Percentiles rank a stretch among this genome's conserved stretches.
Conservation (phyloP, 1,284 basidiomycete species). For the Moesziomyces aphidis region DNA sequence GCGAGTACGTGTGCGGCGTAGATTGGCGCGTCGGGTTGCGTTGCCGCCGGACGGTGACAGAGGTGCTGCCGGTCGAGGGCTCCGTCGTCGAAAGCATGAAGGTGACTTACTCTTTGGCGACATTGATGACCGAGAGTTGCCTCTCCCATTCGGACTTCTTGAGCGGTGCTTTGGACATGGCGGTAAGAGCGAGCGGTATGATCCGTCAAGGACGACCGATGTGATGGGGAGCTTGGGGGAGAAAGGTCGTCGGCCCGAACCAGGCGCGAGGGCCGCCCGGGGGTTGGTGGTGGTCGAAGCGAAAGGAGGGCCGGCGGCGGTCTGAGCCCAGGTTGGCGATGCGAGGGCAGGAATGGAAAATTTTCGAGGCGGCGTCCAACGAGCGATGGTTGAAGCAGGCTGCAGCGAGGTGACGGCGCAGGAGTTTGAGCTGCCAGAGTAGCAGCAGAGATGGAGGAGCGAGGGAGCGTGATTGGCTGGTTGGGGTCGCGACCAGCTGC, state of each 20-base stretch:
- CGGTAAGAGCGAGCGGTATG: background rate
- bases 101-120: slow-evolving; percentile 72
- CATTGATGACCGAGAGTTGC: slow-evolving; percentile 69
- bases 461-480: slow-evolving; percentile 20
- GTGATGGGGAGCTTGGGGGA: background rate
- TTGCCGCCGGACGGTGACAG: no score
- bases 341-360: background rate
- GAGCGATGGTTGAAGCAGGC: background rate
- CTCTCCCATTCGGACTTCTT: slow-evolving; percentile 70
- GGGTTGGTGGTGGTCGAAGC: background rate
- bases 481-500: background rate
- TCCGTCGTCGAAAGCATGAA: slow-evolving; percentile 10
- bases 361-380: background rate
- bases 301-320: background rate
- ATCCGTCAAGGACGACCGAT: background rate
- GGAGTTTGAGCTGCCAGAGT: background rate
- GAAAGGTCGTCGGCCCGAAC: background rate
- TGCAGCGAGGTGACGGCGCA: background rate
- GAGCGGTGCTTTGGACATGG: slow-evolving; percentile 42
- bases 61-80: background rate
- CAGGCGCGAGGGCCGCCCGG: background rate
- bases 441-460: background rate
- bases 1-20: background rate
- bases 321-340: background rate
- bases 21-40: background rate